Evolutionary conservation across 495 filamentous ascomycete genomes (phyloP).

Genomic region (Pseudevernia furfuracea): DNA sequence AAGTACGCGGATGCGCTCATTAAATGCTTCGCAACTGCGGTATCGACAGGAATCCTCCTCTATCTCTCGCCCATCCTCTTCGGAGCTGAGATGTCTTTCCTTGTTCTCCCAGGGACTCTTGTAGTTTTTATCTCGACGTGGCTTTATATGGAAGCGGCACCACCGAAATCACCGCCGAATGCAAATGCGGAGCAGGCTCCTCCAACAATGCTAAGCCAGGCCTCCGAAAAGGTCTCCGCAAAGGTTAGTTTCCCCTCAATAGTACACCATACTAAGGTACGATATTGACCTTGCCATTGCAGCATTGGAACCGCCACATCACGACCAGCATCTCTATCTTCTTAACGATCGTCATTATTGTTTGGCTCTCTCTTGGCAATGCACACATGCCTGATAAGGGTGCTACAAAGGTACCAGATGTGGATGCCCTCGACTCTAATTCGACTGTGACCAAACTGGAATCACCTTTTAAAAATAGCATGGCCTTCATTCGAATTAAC

Average conservation of each 20-base stretch:
- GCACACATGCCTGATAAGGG: slow-evolving; percentile 11
- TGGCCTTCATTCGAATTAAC: slow-evolving; percentile 26
- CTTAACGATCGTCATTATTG: slow-evolving; percentile 18
- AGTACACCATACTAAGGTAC: neutral
- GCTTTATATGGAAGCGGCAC: neutral
- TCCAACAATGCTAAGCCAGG: neutral
- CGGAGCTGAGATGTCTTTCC: neutral
- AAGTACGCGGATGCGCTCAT: slow-evolving; percentile 30
- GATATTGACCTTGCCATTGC: neutral
- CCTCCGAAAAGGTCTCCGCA: neutral
- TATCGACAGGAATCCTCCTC: neutral
- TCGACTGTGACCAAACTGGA: neutral
- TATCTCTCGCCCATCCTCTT: neutral
- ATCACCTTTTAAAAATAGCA: slow-evolving; percentile 26
- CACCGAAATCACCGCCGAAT: neutral
- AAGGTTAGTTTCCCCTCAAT: neutral
- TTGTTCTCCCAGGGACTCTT: neutral
- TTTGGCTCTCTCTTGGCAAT: slow-evolving; percentile 13
- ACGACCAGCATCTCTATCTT: neutral
- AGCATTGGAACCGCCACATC: neutral
- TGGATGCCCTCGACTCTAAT: neutral
- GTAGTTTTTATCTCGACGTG: slow-evolving; percentile 1
- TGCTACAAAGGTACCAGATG: neutral
- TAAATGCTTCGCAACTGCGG: slow-evolving; percentile 13
- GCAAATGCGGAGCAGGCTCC: neutral